These are phyloP conservation scores for Pistacia vera DNA, from an alignment of 345 rosid species.

Conservation along the genomic window DNA sequence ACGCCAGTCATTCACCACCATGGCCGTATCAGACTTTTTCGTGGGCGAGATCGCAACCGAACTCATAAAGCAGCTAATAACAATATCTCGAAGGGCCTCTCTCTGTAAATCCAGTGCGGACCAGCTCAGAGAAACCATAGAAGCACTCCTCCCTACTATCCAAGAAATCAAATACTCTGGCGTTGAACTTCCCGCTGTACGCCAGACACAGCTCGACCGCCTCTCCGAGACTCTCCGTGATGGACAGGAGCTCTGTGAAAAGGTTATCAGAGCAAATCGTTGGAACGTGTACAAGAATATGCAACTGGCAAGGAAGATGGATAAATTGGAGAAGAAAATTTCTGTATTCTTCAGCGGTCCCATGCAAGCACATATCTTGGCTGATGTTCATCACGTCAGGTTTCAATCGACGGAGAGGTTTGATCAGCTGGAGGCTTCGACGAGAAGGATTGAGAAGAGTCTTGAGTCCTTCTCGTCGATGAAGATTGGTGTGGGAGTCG, in stretches of 20 bases:
- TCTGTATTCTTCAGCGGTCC: conserved; percentile 37
- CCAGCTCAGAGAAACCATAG: conserved; percentile 29
- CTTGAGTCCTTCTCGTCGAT: conserved; percentile 39
- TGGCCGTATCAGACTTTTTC: conserved; percentile 69
- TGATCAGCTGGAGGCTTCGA: conserved; percentile 48
- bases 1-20: neutral
- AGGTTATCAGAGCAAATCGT: conserved; percentile 43
- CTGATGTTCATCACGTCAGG: conserved; percentile 68
- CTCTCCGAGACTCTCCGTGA: conserved; percentile 40
- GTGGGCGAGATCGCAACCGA: conserved; percentile 70
- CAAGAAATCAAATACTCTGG: conserved; percentile 74
- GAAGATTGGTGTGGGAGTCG: conserved; percentile 55
- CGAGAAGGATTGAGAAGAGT: conserved; percentile 46
- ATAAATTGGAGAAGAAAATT: conserved; percentile 60
- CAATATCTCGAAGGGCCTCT: conserved; percentile 41
- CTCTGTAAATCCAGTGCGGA: conserved; percentile 55
- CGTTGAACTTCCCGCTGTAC: conserved; percentile 64
- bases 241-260: conserved; percentile 53
- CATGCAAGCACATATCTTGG: conserved; percentile 52
- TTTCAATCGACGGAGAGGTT: conserved; percentile 44
- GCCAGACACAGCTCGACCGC: conserved; percentile 70
- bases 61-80: conserved; percentile 43
- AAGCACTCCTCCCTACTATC: conserved; percentile 48
- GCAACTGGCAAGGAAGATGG: conserved; percentile 59
- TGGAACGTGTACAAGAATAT: conserved; percentile 70